phyloP scores from a whole-genome alignment of 768 basidiomycete genomes.

The Termitomyces sp. region DNA sequence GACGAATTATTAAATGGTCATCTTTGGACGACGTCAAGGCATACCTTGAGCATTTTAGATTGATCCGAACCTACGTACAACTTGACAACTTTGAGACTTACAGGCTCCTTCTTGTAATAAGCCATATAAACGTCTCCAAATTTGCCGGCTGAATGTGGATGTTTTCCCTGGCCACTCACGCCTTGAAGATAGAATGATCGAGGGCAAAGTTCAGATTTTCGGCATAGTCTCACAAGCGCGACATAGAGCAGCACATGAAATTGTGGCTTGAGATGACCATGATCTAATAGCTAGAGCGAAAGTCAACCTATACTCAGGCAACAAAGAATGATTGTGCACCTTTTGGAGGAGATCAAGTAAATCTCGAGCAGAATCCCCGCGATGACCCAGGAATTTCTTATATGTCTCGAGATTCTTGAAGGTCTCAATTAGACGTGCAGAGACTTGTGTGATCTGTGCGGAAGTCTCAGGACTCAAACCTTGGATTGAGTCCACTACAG shows the following conservation, averaged over 20 bases:
- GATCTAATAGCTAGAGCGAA: constrained; percentile 14
- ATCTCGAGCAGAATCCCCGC: constrained; percentile 8
- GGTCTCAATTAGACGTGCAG: constrained; percentile 3
- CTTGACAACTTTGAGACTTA: constrained; percentile 22
- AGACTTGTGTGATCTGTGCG: constrained; percentile 6
- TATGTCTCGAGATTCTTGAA: constrained; percentile 12
- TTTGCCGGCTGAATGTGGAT: constrained; percentile 12
- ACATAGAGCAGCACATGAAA: constrained; percentile 9
- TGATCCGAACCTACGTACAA: constrained; percentile 15
- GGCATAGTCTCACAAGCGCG: constrained; percentile 17
- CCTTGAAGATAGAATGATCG: constrained; percentile 14
- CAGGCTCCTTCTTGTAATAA: constrained; percentile 8
- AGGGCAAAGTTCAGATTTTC: constrained; percentile 21
- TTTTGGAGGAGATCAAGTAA: constrained; percentile 19
- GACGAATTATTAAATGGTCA: constrained; percentile 11
- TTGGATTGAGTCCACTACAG: background rate
- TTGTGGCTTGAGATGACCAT: constrained; percentile 2
- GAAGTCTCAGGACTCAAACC: background rate
- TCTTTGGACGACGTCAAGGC: background rate
- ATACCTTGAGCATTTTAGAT: constrained; percentile 17
- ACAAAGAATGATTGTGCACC: constrained; percentile 4
- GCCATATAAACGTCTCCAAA: constrained; percentile 24
- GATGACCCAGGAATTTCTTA: constrained; percentile 11
- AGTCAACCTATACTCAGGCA: background rate
- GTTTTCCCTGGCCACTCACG: constrained; percentile 1